phyloP scores from a whole-genome alignment of 2,329 filamentous ascomycete species.

The Calonectria montana region DNA sequence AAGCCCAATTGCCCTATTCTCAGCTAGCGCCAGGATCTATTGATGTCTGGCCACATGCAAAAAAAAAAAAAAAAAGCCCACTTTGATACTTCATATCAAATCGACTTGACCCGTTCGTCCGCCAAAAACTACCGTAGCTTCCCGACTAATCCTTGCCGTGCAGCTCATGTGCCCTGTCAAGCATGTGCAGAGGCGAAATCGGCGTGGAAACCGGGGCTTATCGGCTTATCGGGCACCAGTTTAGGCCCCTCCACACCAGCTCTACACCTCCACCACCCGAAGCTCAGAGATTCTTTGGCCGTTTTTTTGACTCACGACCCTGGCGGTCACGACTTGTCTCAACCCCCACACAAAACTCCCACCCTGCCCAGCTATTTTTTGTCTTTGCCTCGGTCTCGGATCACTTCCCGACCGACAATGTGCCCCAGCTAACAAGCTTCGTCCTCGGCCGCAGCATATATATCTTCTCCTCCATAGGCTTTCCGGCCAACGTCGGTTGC shows the following conservation, averaged over 20 bases:
- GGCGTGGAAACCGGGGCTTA: slow-evolving; percentile 36
- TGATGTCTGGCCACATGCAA: background rate
- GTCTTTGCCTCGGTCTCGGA: background rate
- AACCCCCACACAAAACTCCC: slow-evolving; percentile 17
- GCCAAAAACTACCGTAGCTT: background rate
- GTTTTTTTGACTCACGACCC: background rate
- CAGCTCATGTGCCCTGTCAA: background rate
- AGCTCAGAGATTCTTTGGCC: slow-evolving; percentile 20
- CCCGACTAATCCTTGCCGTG: background rate
- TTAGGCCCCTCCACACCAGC: slow-evolving; percentile 17
- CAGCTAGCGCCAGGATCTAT: background rate
- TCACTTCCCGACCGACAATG: too few species aligned
- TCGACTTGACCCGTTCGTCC: slow-evolving; percentile 15
- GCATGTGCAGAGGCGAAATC: slow-evolving; percentile 33
- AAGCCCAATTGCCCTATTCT: background rate
- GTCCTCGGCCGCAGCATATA: slow-evolving; percentile 34
- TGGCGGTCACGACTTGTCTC: slow-evolving; percentile 14
- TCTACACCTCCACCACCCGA: slow-evolving; percentile 25
- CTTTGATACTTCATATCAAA: background rate
- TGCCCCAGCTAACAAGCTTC: slow-evolving; percentile 32
- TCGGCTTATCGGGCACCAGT: slow-evolving; percentile 41
- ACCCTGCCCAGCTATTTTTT: background rate
- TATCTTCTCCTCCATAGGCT: slow-evolving; percentile 27
- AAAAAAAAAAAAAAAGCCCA: background rate
- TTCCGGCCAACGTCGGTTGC: slow-evolving; percentile 25